Evolutionary conservation across 176 grass and related monocot species (phyloP).

Genomic region (Lolium rigidum): DNA sequence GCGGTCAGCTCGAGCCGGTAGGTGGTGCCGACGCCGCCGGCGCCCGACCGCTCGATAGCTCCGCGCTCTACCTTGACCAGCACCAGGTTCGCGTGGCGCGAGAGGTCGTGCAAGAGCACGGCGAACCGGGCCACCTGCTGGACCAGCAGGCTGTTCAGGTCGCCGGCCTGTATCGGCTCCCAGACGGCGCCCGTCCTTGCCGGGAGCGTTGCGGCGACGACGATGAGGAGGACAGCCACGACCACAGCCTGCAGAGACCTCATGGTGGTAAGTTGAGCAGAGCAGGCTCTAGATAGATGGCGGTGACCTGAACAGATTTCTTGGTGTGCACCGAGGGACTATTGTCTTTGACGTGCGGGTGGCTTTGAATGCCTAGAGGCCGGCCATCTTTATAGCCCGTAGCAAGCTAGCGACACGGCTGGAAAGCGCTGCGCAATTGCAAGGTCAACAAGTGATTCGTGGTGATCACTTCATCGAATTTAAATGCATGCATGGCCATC

Average conservation of each 20-base stretch:
- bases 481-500: too few species aligned
- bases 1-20: conserved; percentile 39
- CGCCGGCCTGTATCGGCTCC: conserved; percentile 24
- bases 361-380: not conserved
- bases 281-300: too few species aligned
- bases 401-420: not conserved
- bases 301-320: not conserved
- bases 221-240: not conserved
- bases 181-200: conserved; percentile 14
- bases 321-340: not conserved
- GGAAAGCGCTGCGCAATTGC: not conserved
- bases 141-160: conserved; percentile 5
- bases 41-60: conserved; percentile 29
- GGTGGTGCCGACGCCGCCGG: not conserved
- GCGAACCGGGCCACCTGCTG: conserved; percentile 36
- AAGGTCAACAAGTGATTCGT: not conserved
- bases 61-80: conserved; percentile 33
- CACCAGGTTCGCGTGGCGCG: not conserved
- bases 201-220: not conserved
- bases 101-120: conserved; percentile 32
- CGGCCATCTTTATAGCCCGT: conserved; percentile 33
- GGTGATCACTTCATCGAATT: not conserved
- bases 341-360: not conserved
- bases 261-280: not conserved
- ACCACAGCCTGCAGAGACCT: not conserved